These are phyloP conservation scores for Verticillium longisporum DNA, from an alignment of 2,329 filamentous ascomycete genomes.

Conservation along the genomic window DNA sequence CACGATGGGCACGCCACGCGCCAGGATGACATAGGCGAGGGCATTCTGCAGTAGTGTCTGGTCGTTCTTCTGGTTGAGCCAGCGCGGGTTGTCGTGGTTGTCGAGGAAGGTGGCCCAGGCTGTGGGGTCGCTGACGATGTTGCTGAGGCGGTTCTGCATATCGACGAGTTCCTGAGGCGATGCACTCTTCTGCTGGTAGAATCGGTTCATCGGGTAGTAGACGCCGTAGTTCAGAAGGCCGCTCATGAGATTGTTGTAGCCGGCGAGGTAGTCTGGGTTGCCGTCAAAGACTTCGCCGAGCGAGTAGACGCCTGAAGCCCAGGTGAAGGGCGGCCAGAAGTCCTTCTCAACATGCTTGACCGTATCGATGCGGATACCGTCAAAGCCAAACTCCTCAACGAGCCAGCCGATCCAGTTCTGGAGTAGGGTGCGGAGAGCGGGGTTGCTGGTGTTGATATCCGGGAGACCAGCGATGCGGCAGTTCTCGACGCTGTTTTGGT, in stretches of 20 bases:
- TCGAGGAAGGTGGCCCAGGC: conserved; percentile 47
- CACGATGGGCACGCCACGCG: conserved; percentile 55
- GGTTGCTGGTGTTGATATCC: conserved; percentile 51
- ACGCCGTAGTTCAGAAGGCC: conserved; percentile 55
- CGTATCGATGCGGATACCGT: conserved; percentile 54
- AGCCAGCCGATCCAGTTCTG: conserved; percentile 53
- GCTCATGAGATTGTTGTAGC: conserved; percentile 47
- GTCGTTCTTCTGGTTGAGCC: conserved; percentile 44
- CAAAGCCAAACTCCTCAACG: conserved; percentile 54
- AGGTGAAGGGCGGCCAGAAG: conserved; percentile 49
- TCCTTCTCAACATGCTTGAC: conserved; percentile 54
- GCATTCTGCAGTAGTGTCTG: conserved; percentile 52
- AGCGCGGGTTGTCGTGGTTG: conserved; percentile 53
- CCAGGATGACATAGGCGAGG: conserved; percentile 54
- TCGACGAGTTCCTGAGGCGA: conserved; percentile 30
- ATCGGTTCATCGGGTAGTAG: conserved; percentile 34
- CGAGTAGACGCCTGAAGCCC: conserved; percentile 49
- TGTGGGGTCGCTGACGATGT: conserved; percentile 33
- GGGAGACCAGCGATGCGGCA: conserved; percentile 56
- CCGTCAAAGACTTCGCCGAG: conserved; percentile 56
- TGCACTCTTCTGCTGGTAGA: conserved; percentile 27
- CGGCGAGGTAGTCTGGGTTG: conserved; percentile 40
- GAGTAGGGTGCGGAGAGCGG: conserved; percentile 40
- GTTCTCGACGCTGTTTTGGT: conserved; percentile 37
- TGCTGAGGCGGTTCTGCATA: conserved; percentile 27